Evolutionary conservation across 352 stramenopile genomes (phyloP).

Genomic region (Pythium oligandrum): DNA sequence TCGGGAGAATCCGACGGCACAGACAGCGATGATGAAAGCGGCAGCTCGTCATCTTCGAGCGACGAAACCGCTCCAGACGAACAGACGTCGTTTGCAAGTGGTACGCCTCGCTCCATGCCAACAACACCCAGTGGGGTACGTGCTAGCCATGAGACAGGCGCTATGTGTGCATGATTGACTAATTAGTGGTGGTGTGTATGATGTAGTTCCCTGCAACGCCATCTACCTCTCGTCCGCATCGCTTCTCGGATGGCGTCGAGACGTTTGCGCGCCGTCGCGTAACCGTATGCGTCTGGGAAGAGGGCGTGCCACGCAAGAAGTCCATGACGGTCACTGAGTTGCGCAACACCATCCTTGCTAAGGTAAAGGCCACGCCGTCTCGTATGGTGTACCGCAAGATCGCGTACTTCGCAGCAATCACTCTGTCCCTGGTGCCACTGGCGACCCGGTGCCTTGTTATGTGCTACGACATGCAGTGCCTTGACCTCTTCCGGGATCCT

Average conservation of each 20-base stretch:
- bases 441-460: slow-evolving; percentile 44
- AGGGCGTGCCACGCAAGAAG: slow-evolving; percentile 56
- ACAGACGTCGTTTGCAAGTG: slow-evolving; percentile 4
- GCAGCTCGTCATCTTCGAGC: slow-evolving; percentile 69
- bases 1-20: slow-evolving; percentile 75
- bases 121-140: slow-evolving; percentile 13
- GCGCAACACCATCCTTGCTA: slow-evolving; percentile 72
- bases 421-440: slow-evolving; percentile 57
- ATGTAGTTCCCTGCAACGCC: not conserved
- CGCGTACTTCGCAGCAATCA: slow-evolving; percentile 45
- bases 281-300: slow-evolving; percentile 76
- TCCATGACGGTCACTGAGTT: slow-evolving; percentile 81
- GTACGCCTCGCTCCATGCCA: slow-evolving; percentile 14
- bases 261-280: slow-evolving; percentile 58
- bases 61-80: slow-evolving; percentile 44
- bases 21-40: slow-evolving; percentile 73
- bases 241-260: slow-evolving; percentile 11
- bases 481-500: slow-evolving; percentile 42
- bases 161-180: no score
- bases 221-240: slow-evolving; percentile 8
- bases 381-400: slow-evolving; percentile 71
- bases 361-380: slow-evolving; percentile 72
- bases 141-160: not conserved
- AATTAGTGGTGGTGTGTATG: no score
- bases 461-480: slow-evolving; percentile 57